Evolutionary conservation across 768 basidiomycete species (phyloP).

Genomic region (Pulveroboletus sp.): DNA sequence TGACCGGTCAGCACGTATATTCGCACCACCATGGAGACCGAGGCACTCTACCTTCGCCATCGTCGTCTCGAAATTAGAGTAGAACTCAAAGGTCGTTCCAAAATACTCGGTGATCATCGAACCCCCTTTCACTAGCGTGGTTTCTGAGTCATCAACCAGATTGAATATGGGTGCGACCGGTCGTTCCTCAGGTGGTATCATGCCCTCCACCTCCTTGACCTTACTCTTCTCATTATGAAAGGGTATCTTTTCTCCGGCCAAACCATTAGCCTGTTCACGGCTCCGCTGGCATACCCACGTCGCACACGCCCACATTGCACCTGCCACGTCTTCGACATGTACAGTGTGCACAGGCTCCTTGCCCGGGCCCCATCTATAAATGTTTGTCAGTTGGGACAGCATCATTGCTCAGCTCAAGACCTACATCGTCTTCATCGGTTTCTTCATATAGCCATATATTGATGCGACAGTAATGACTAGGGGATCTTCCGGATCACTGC

Average conservation of each 20-base stretch:
- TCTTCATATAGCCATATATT: conserved; percentile 77
- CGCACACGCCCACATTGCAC: conserved; percentile 70
- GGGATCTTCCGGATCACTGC: conserved; percentile 46
- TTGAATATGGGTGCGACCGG: conserved; percentile 79
- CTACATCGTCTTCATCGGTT: conserved; percentile 83
- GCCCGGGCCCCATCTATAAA: conserved; percentile 70
- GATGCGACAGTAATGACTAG: conserved; percentile 70
- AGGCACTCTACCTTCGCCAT: conserved; percentile 52
- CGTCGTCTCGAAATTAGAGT: conserved; percentile 64
- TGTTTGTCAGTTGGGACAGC: conserved; percentile 6
- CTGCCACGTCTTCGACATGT: conserved; percentile 77
- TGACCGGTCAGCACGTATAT: neutral
- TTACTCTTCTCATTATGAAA: conserved; percentile 64
- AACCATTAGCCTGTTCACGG: conserved; percentile 55
- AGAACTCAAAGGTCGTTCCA: conserved; percentile 77
- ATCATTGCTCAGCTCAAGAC: conserved; percentile 20
- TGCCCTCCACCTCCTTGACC: conserved; percentile 57
- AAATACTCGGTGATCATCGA: conserved; percentile 67
- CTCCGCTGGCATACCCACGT: conserved; percentile 68
- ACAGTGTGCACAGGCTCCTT: conserved; percentile 71
- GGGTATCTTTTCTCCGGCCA: conserved; percentile 42
- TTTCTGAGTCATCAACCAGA: conserved; percentile 74
- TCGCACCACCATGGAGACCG: neutral
- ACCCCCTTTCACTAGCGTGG: conserved; percentile 63
- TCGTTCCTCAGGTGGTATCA: conserved; percentile 51